Evolutionary conservation across 768 basidiomycete genomes (phyloP).

Genomic region (Chlorophyllum brunneum): DNA sequence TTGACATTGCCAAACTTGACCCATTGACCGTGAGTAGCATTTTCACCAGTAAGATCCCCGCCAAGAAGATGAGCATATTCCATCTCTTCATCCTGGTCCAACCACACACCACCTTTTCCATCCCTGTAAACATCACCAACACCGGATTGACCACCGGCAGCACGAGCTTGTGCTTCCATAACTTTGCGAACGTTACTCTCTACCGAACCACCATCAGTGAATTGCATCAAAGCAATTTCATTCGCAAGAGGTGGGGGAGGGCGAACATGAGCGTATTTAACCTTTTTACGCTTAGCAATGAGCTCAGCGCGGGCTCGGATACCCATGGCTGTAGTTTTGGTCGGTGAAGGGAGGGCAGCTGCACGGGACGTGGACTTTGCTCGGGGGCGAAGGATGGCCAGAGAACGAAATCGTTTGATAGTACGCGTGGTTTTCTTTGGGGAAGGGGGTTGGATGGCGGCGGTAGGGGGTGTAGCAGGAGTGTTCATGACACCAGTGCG

Average conservation of each 20-base stretch:
- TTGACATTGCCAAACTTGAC: constrained; percentile 17
- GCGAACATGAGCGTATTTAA: constrained; percentile 39
- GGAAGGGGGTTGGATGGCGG: constrained; percentile 15
- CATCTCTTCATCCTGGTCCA: constrained; percentile 68
- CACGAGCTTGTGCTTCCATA: constrained; percentile 53
- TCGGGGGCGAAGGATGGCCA: constrained; percentile 12
- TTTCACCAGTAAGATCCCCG: constrained; percentile 26
- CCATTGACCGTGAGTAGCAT: constrained; percentile 23
- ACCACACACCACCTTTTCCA: constrained; percentile 60
- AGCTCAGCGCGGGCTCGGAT: constrained; percentile 9
- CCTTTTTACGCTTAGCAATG: constrained; percentile 48
- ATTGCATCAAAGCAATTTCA: constrained; percentile 69
- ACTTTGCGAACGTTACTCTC: constrained; percentile 50
- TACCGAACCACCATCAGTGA: constrained; percentile 58
- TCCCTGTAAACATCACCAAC: constrained; percentile 59
- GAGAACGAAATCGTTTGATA: constrained; percentile 16
- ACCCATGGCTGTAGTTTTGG: constrained; percentile 11
- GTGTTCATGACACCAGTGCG: constrained; percentile 16
- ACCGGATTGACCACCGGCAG: constrained; percentile 26
- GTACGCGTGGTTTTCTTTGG: constrained; percentile 15
- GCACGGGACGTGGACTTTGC: constrained; percentile 8
- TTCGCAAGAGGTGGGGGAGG: constrained; percentile 53
- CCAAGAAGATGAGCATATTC: constrained; percentile 62
- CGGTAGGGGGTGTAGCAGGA: constrained; percentile 6
- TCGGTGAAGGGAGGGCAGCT: constrained; percentile 16